Percentiles rank a stretch among this genome's conserved stretches.
phyloP scores from a whole-genome alignment of 352 stramenopile species.

The Phytophthora nicotianae region DNA sequence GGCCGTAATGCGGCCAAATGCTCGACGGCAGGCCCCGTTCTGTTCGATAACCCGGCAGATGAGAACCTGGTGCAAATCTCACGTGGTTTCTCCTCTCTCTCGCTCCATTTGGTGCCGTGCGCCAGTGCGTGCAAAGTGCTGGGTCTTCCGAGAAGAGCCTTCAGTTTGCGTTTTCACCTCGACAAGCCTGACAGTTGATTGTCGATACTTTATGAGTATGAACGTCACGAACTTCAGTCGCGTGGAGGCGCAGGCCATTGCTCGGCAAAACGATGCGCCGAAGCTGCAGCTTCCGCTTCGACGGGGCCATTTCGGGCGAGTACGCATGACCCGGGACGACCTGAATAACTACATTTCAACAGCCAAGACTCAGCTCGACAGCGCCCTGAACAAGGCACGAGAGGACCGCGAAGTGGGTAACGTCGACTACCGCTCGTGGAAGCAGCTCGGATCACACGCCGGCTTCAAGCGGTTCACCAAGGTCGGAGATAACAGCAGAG shows the following conservation, averaged over 20 bases:
- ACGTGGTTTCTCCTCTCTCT: slow-evolving; percentile 37
- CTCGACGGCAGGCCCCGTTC: slow-evolving; percentile 2
- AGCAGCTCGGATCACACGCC: slow-evolving; percentile 51
- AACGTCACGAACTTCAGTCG: slow-evolving; percentile 33
- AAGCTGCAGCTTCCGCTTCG: slow-evolving; percentile 51
- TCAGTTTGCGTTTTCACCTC: slow-evolving; percentile 36
- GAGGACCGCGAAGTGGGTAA: slow-evolving; percentile 49
- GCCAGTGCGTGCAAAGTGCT: slow-evolving; percentile 15
- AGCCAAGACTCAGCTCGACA: slow-evolving; percentile 49
- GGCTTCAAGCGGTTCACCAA: slow-evolving; percentile 70
- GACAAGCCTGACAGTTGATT: slow-evolving; percentile 13
- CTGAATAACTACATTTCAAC: slow-evolving; percentile 47
- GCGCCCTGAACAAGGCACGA: slow-evolving; percentile 43
- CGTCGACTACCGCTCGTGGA: slow-evolving; percentile 54
- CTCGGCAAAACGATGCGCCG: slow-evolving; percentile 23
- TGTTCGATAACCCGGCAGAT: slow-evolving; percentile 26
- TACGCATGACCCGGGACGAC: slow-evolving; percentile 40
- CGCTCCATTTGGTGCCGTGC: slow-evolving; percentile 40
- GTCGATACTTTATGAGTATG: slow-evolving; percentile 14
- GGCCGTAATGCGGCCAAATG: slow-evolving; percentile 6
- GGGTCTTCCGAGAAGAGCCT: not conserved
- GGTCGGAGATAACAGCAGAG: slow-evolving; percentile 38
- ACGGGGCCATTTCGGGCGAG: slow-evolving; percentile 48
- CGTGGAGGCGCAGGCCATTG: slow-evolving; percentile 40
- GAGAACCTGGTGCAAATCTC: slow-evolving; percentile 36